Conservation (phyloP, 345 rosid genomes). For the Populus davidiana region DNA sequence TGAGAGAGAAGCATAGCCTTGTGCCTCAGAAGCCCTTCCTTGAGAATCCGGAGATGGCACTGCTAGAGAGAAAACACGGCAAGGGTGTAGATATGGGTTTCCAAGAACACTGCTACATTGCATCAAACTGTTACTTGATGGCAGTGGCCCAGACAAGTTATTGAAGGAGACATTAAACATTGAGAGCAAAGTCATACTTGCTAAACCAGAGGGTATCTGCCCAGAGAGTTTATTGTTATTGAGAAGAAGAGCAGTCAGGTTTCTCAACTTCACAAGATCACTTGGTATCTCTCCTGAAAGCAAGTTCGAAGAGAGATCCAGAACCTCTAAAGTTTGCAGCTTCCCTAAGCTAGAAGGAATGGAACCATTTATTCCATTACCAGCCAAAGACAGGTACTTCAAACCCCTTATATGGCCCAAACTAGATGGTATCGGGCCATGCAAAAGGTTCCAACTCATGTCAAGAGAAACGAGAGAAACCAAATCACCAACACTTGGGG, state of each 20-base stretch:
- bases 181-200: constrained; percentile 42
- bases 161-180: constrained; percentile 58
- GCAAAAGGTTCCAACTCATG: constrained; percentile 50
- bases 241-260: constrained; percentile 52
- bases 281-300: constrained; percentile 55
- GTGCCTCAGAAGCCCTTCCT: constrained; percentile 9
- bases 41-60: constrained; percentile 35
- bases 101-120: constrained; percentile 51
- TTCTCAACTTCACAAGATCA: constrained; percentile 41
- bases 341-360: constrained; percentile 49
- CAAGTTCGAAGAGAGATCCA: constrained; percentile 59
- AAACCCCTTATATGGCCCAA: constrained; percentile 38
- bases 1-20: constrained; percentile 22
- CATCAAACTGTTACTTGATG: constrained; percentile 34
- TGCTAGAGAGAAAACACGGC: constrained; percentile 36
- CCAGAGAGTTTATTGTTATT: constrained; percentile 58
- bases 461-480: constrained; percentile 45
- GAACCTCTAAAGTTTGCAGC: constrained; percentile 37
- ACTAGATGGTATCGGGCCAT: constrained; percentile 42
- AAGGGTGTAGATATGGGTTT: constrained; percentile 51
- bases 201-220: constrained; percentile 52
- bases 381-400: constrained; percentile 51
- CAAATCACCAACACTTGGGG: constrained; percentile 40
- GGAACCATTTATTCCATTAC: constrained; percentile 48
- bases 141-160: constrained; percentile 60